Evolutionary conservation across 129 eudicot genomes (phyloP).

Genomic region (Centaurea solstitialis): DNA sequence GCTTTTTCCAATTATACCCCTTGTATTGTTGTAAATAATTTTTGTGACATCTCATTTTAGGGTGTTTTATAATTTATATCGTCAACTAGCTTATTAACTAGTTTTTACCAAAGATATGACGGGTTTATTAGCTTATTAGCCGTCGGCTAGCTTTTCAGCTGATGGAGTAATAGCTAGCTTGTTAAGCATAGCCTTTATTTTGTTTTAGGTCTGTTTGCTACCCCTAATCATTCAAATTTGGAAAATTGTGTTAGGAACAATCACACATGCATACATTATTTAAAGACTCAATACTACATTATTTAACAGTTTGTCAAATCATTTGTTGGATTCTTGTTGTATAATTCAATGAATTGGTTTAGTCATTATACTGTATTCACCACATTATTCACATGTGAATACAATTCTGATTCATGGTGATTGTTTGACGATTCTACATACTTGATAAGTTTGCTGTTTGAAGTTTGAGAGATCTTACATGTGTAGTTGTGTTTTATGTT

Average conservation of each 20-base stretch:
- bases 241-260: not conserved
- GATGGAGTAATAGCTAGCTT: not conserved
- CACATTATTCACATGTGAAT: not conserved
- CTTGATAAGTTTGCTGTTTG: conserved; percentile 9
- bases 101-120: not conserved
- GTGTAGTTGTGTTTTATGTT: not conserved
- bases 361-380: not conserved
- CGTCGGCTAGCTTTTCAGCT: not conserved
- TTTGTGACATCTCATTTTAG: not conserved
- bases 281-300: not conserved
- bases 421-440: not conserved
- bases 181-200: not conserved
- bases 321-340: conserved; percentile 7
- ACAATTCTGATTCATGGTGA: not conserved
- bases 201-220: not conserved
- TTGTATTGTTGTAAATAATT: not conserved
- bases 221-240: not conserved
- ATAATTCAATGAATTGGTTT: conserved; percentile 13
- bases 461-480: not conserved
- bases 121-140: not conserved
- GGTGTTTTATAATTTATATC: not conserved
- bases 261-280: not conserved
- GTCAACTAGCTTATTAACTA: not conserved
- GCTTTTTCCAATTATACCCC: not conserved
- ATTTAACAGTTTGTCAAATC: not conserved